Base-by-base conservation (phyloP, 2,329 filamentous ascomycete genomes). In the Aspergillus awamori region DNA sequence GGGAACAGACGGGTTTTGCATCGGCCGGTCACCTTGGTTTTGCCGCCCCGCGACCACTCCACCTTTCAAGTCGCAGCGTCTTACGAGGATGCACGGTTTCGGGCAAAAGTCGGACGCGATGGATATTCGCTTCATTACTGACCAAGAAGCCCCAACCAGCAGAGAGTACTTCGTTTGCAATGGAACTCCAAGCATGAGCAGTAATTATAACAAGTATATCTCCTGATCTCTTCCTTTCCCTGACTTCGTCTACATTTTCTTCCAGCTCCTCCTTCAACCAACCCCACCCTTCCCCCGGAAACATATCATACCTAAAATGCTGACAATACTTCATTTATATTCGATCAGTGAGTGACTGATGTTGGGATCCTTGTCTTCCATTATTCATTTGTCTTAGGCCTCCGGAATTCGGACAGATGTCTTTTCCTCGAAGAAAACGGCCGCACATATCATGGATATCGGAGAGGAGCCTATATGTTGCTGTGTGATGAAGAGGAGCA, bases 401-500 rank as follows among this genome's bases (percentile, higher is more conserved):
- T 54, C 65, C 70, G 53, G 75, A 77, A n/a, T n/a, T n/a, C n/a
- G n/a, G n/a, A n/a, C 53, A 71, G 67, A 55, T 77, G 80, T 61
- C 71, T 72, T 7, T 74, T 74, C 63, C 80, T 85, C 67, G 84
- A 84, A 69, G 88, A 91, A 72, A 88, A 93, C 76, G 88, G 86
- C 17, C 85, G 91, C 57, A 81, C 81, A 63, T 94, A 92, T 73
- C 88, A 90, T 72, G 84, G 83, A 26, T 92, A 83, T 75, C 84
- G 84, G 64, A 84, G 80, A 67, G 88, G 88, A 57, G 86, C 88
- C 68, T 94, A 94, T 74, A 82, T 91, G 77, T 86, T 90, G 64
- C 92, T 91, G 24, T 90, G 90, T 74, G 92, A 95, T 74, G 86
- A 89, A 85, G 80, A 83, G 63, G 92, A 95, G 75, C 85, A 88